Evolutionary conservation across 208 protist species (phyloP), one percentile per base, ranked within the genome.

Genomic region (Trypanosoma congolense): DNA sequence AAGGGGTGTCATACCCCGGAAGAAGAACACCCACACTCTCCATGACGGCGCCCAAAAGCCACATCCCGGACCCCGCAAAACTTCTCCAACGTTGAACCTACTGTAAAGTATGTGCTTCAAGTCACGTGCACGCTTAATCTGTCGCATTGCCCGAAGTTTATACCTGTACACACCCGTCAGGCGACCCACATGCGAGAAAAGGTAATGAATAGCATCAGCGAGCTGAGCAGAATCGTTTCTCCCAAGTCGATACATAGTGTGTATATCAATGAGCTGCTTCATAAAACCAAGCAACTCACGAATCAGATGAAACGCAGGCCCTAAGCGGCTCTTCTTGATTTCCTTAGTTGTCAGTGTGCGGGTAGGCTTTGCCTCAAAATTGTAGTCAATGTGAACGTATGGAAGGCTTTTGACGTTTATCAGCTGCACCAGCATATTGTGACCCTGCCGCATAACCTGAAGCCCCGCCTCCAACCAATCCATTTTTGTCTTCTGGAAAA

Each of bases 301-400:
- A 49, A 98, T 97, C 21, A 99, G 70, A 87, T 99, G 98, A 70
- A 99, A 99, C 1, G 98, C 97, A 56, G 99, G 99, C 42, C 99
- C 99, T 56, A 99, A 98, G 30, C 99, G 95, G 40, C 95, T 98
- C 73, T 99, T 99, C 72, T 99, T 99, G 46, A 99, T 92, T 69
- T 99, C 99, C 80, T 99, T 99, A 4, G 99, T 99, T 14, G 98
- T 99, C 18, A 99, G 85, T 16, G 99, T 99, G 63, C 99, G 99
- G 14, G 99, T 98, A 14, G 99, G 99, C 74, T 99, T 99, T 26
- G 99, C 87, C 74, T 99, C 99, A 87, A 99, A 99, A 85, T 99
- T 99, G 90, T 99, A 99, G 80, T 99, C 98, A 38, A 99, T 93
- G 78, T 99, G 99, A 18, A 99, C 86, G 75, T 99, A 99, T 55